Evolutionary conservation across 2,329 filamentous ascomycete species (phyloP).

Genomic region (Exophiala sp.): DNA sequence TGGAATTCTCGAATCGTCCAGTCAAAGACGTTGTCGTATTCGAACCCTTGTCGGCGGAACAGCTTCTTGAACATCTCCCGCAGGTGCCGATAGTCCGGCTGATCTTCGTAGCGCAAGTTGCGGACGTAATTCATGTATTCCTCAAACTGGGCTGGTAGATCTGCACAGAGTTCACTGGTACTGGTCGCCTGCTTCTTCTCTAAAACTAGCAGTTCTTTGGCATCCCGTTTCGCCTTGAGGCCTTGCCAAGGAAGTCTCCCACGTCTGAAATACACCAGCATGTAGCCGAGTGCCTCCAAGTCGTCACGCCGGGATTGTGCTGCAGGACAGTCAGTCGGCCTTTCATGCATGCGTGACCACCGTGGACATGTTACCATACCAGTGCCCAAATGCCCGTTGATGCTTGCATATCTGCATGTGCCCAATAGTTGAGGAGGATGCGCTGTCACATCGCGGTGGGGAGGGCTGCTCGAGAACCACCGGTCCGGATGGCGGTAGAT

Average conservation of each 20-base stretch:
- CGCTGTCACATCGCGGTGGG: neutral
- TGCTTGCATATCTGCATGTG: conserved; percentile 29
- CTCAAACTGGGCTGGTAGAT: conserved; percentile 25
- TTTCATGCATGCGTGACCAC: conserved; percentile 4
- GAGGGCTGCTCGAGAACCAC: neutral
- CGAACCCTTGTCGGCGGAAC: conserved; percentile 19
- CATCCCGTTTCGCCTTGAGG: conserved; percentile 47
- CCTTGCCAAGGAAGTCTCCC: conserved; percentile 70
- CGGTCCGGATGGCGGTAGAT: conserved; percentile 19
- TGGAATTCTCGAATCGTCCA: neutral
- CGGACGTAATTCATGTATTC: conserved; percentile 24
- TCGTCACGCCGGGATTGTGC: conserved; percentile 21
- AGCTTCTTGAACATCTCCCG: conserved; percentile 24
- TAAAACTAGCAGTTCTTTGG: conserved; percentile 15
- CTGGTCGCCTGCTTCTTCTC: conserved; percentile 27
- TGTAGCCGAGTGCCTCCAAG: conserved; percentile 55
- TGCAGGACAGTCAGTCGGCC: conserved; percentile 6
- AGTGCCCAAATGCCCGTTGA: conserved; percentile 26
- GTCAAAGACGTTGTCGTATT: conserved; percentile 26
- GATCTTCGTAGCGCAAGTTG: conserved; percentile 13
- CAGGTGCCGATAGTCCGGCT: conserved; percentile 24
- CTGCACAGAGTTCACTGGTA: conserved; percentile 24
- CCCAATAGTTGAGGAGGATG: conserved; percentile 20
- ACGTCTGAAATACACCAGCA: conserved; percentile 73
- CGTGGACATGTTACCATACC: conserved; percentile 16